Evolutionary conservation across 805 yeast species (phyloP), one percentile per base, ranked within the genome.

Genomic region (Kurtzmaniella fragi): DNA sequence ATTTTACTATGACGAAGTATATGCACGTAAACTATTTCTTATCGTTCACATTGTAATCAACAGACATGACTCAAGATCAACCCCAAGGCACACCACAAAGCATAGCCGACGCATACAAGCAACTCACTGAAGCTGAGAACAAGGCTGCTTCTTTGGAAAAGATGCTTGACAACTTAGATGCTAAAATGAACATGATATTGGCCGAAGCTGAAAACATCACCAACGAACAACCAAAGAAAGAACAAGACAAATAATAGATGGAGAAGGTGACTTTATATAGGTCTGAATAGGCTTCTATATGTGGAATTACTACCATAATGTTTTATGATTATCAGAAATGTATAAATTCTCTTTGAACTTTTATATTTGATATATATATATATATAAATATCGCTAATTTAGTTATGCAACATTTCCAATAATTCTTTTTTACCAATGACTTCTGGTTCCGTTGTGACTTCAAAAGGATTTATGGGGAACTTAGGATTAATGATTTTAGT

Each of bases 381-480:
- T 20, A 20, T 20, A 20, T 20, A 20, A 20, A 20, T 8, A 20
- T n/a, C n/a, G n/a, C n/a, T n/a, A n/a, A n/a, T n/a, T 20, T 20
- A 20, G 5, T 20, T 20, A 20, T 20, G 15, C 15, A 37, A 10
- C 20, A 12, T 27, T 12, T 35, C 12, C 15, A 41, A 13, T 17
- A 49, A 36, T 25, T 51, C 51, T 15, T 40, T 49, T 42, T 49
- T 53, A 20, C 38, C 37, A 4, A 82, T 57, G 44, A 80, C 77
- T 49, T 77, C 83, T 0, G 80, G 79, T 41, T 73, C 76, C 10
- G 59, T 56, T 1, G 75, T 70, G 16, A 57, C 59, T 2, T 66
- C 61, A 52, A 89, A 88, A 16, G 98, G 98, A 54, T 93, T 91
- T 3, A 68, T 64, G 1, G 84, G 79, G 42, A 75, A 63, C 9